Percentiles rank a stretch among this genome's conserved stretches.
Conservation (phyloP, 2,329 filamentous ascomycete genomes). For the Neofusicoccum ribis region DNA sequence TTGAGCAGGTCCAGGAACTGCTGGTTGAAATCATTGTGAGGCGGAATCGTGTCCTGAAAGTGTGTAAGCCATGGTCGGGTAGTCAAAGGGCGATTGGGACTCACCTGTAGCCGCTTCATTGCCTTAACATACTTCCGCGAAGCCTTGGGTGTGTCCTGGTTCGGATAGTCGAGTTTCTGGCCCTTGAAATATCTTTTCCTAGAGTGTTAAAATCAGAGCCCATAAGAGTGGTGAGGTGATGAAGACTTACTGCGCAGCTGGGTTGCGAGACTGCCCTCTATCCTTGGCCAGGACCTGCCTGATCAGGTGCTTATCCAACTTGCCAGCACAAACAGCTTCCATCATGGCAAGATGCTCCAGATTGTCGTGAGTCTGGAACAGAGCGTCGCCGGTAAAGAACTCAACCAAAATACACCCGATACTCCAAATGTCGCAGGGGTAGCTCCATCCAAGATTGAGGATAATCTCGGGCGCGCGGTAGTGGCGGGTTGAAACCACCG, state of each 20-base stretch:
- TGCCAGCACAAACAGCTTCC: conserved; percentile 61
- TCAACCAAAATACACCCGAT: conserved; percentile 69
- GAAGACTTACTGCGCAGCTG: conserved; percentile 55
- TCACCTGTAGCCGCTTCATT: conserved; percentile 64
- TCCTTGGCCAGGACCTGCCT: conserved; percentile 53
- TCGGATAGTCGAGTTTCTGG: conserved; percentile 63
- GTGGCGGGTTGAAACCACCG: conserved; percentile 66
- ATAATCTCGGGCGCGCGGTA: conserved; percentile 69
- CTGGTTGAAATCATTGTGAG: conserved; percentile 60
- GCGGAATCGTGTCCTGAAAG: conserved; percentile 62
- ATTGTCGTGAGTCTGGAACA: conserved; percentile 70
- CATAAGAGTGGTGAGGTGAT: conserved; percentile 1
- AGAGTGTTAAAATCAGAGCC: conserved; percentile 34
- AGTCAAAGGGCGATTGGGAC: conserved; percentile 27
- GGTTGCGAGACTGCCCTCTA: conserved; percentile 51
- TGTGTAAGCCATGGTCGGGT: conserved; percentile 23
- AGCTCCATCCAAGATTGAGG: conserved; percentile 67
- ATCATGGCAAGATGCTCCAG: conserved; percentile 70
- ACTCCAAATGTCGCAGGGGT: conserved; percentile 69
- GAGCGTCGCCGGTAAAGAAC: conserved; percentile 67
- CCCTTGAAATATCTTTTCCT: conserved; percentile 54
- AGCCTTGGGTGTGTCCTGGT: conserved; percentile 61
- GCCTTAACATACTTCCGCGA: conserved; percentile 67
- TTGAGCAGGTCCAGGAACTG: conserved; percentile 63
- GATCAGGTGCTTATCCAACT: conserved; percentile 57